These are phyloP conservation scores for Hirschfeldia incana DNA, from an alignment of 345 rosid genomes.

Conservation along the genomic window DNA sequence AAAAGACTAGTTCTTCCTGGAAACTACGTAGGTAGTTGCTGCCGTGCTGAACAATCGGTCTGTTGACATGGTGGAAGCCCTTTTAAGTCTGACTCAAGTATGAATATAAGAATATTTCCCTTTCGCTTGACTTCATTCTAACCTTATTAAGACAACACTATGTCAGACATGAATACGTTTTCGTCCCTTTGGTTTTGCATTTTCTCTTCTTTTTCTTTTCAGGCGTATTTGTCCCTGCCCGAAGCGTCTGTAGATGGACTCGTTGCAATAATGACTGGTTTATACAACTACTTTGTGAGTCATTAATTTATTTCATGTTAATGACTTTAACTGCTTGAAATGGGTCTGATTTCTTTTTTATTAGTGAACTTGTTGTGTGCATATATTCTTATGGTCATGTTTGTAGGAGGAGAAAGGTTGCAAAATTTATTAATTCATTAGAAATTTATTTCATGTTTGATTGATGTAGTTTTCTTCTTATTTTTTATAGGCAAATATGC, in stretches of 20 bases:
- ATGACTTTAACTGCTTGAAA: background rate
- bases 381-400: background rate
- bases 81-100: conserved; percentile 19
- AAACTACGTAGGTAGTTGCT: conserved; percentile 60
- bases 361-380: background rate
- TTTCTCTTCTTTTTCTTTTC: conserved; percentile 5
- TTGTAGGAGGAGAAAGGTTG: background rate
- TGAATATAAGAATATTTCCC: background rate
- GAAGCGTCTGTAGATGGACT: conserved; percentile 93
- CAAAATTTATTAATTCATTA: no score
- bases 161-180: background rate
- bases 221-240: background rate
- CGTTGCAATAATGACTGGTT: conserved; percentile 95
- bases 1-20: conserved; percentile 1
- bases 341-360: background rate
- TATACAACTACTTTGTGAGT: conserved; percentile 75
- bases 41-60: conserved; percentile 60
- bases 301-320: background rate
- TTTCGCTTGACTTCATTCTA: background rate
- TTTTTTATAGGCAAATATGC: no score
- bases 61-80: conserved; percentile 85
- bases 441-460: background rate
- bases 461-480: no score
- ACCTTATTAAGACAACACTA: background rate
- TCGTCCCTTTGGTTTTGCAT: conserved; percentile 6